A percentile compares a stretch with the other conserved stretches of the same genome.
Conservation (phyloP, 106 monocot genomes). For the Phalaenopsis aphrodite region DNA sequence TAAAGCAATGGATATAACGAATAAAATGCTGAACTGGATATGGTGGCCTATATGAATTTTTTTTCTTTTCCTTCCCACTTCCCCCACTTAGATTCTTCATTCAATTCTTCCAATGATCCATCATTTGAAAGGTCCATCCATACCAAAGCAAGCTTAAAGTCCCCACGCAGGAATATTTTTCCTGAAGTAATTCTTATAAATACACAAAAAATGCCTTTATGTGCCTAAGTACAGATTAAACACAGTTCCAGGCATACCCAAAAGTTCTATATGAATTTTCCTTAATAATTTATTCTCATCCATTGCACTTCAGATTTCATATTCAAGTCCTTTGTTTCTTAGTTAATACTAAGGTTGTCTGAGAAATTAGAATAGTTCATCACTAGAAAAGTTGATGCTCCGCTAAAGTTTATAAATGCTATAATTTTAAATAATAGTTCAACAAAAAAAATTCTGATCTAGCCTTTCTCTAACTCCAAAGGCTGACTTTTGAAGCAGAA, state of each 20-base stretch:
- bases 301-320: neutral
- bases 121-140: neutral
- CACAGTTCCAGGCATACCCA: neutral
- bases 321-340: neutral
- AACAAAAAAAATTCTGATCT: neutral
- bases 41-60: neutral
- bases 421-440: neutral
- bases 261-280: neutral
- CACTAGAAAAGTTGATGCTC: neutral
- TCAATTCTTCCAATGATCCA: neutral
- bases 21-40: neutral
- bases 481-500: neutral
- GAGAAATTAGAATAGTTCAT: neutral
- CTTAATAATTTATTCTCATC: neutral
- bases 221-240: neutral
- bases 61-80: neutral
- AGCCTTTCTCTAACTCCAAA: neutral
- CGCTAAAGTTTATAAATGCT: neutral
- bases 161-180: neutral
- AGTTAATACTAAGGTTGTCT: neutral
- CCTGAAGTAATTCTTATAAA: neutral
- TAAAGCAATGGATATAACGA: neutral
- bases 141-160: neutral
- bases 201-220: neutral
- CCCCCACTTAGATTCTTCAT: neutral